Evolutionary conservation across 2,329 filamentous ascomycete species (phyloP), one percentile per base, ranked within the genome.

Genomic region (Fusarium circinatum): DNA sequence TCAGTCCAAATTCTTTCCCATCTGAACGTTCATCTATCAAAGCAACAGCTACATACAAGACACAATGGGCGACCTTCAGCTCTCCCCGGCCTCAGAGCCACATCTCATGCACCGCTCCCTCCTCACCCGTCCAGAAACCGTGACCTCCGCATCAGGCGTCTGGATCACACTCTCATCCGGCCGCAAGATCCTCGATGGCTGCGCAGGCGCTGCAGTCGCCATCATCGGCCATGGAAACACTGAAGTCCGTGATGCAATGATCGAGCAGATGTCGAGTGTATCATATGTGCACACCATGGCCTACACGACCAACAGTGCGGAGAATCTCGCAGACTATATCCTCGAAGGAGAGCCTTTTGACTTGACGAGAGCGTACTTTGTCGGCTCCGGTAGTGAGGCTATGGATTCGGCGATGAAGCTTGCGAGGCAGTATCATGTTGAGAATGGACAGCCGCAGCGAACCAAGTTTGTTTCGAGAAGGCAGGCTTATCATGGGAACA

Each of bases 211-310:
- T 7, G 92, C 91, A 38, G 79, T 80, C 6, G 62, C 79, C 34
- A 61, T 28, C 78, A 83, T 96, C 15, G 94, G 93, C 12, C 91
- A 94, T 75, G 90, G 89, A 36, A 87, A 92, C 58, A 77, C 85
- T 47, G 85, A 90, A 54, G 89, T 95, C 18, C 84, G 85, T 18
- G 83, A 87, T 6, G 92, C 91, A 2, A 86, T 94, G 45, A 80
- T 84, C 9, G 76, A 85, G 18, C 92, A 94, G 75, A 84, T 92
- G 72, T 84, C 87, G 54, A 78, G 88, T 49, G 83, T 92, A 1
- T 83, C 86, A 1, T 93, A 82, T 36, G 76, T 79, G 1, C 79
- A 82, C 56, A 79, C 79, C 6, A 32, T 76, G 44, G 63, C 79
- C 12, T 82, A 79, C 49, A 79, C 92, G 58, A 88, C 89, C 36